A percentile compares a stretch with the other conserved stretches of the same genome.
These are phyloP conservation scores for Penicillium sp. DNA, from an alignment of 2,329 filamentous ascomycete species.

Conservation along the genomic window DNA sequence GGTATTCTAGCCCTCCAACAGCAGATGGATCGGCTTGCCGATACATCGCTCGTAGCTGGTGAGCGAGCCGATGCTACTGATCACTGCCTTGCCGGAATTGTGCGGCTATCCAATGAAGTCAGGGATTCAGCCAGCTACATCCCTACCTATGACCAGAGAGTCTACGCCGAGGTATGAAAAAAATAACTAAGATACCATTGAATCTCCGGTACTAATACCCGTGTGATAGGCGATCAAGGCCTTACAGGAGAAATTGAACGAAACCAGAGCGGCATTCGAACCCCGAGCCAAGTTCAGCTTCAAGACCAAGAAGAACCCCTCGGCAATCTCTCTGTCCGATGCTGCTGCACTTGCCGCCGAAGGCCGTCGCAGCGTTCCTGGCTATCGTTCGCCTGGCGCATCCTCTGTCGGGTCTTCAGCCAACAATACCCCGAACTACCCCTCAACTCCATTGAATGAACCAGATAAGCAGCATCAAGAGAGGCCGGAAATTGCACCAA, in stretches of 20 bases:
- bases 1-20: constrained; percentile 71
- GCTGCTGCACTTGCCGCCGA: constrained; percentile 61
- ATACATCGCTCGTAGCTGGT: constrained; percentile 67
- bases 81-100: constrained; percentile 78
- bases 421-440: constrained; percentile 43
- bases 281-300: constrained; percentile 86
- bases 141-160: constrained; percentile 86
- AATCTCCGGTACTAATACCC: neutral
- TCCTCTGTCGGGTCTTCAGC: constrained; percentile 51
- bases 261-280: constrained; percentile 69
- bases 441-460: constrained; percentile 46
- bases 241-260: constrained; percentile 77
- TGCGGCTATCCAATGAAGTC: constrained; percentile 80
- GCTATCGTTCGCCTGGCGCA: constrained; percentile 48
- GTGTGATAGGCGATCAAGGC: constrained; percentile 72
- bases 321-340: constrained; percentile 62
- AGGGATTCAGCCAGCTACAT: constrained; percentile 82
- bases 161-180: constrained; percentile 73
- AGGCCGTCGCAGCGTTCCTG: constrained; percentile 52
- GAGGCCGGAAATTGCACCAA: constrained; percentile 45
- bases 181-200: neutral
- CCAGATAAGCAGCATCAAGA: constrained; percentile 42
- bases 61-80: constrained; percentile 83
- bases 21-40: constrained; percentile 72
- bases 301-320: constrained; percentile 65